Base-by-base conservation (phyloP, 352 stramenopile species). In the Phytophthora ramorum region DNA sequence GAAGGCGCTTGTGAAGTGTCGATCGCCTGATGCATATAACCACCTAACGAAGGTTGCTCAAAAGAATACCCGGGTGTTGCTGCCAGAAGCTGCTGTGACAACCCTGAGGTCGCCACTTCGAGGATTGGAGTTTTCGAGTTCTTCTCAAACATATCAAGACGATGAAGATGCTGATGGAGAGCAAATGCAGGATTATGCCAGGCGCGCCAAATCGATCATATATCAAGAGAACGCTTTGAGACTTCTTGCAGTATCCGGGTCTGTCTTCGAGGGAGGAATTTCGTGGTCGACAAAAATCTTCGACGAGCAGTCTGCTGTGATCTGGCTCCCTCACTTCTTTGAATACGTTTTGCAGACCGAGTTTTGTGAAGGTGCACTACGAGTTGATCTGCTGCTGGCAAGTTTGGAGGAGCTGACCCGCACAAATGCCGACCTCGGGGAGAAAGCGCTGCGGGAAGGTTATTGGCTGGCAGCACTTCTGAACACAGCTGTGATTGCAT, bases 391-490 rank as follows among this genome's bases (percentile, higher is more conserved):
- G 24, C 34, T 79, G 17, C 40, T 79, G 4, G 43, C 48, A 30
- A 67, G 35, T 41, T 41, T 79, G 52, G 58, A 76, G n/a, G 24
- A 56, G 10, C 7, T 68, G 16, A 16, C 16, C 50, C 12, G 16
- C 3, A 1, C 46, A 24, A 50, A 37, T 64, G 43, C 10, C 38
- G n/a, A 49, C 8, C 3, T 28, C 26, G 44, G 19, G 7, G 40
- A 48, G 28, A 57, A 64, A 59, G 30, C 17, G 19, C 44, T 79
- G 17, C 37, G 55, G 4, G n/a, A 75, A 16, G 72, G 68, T 28
- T 88, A 76, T 37, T 73, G 73, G 63, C 24, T 88, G 22, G 59
- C 49, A 17, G 76, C 73, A 9, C 44, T 88, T 43, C 49, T 88
- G 3, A 79, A 78, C 30, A 85, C 72, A 12, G 62, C 65, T n/a